Evolutionary conservation across 768 basidiomycete genomes (phyloP).

Genomic region (Erythrobasidium yunnanense): DNA sequence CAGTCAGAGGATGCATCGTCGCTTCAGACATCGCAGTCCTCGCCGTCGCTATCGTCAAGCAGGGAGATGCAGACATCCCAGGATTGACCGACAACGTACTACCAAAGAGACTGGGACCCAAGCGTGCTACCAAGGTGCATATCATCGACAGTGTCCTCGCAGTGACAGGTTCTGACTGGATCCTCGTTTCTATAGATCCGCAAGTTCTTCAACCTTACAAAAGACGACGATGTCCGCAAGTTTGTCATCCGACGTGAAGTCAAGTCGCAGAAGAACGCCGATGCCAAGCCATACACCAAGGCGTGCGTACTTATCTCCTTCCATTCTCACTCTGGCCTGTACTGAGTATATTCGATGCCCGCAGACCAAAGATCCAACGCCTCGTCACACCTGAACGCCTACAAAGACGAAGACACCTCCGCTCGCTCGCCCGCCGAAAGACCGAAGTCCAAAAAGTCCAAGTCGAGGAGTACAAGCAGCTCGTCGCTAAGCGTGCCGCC

Average conservation of each 20-base stretch:
- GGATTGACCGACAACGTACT: slow-evolving; percentile 84
- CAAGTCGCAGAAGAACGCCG: slow-evolving; percentile 66
- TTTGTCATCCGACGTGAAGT: slow-evolving; percentile 92
- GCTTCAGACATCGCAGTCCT: slow-evolving; percentile 92
- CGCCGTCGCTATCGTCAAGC: slow-evolving; percentile 83
- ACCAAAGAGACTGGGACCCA: slow-evolving; percentile 91
- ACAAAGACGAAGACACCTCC: slow-evolving; percentile 89
- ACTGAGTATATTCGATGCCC: background rate
- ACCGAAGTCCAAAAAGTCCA: slow-evolving; percentile 88
- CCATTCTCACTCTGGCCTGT: background rate
- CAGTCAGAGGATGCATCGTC: slow-evolving; percentile 95
- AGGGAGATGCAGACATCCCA: slow-evolving; percentile 79
- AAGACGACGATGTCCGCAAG: slow-evolving; percentile 97
- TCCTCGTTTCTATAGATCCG: slow-evolving; percentile 51
- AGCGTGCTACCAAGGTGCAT: slow-evolving; percentile 48
- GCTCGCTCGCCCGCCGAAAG: slow-evolving; percentile 71
- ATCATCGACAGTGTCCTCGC: too few relatives aligned
- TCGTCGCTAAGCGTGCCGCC: slow-evolving; percentile 76
- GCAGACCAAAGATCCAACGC: slow-evolving; percentile 89
- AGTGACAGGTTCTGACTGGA: too few relatives aligned
- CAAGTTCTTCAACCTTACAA: slow-evolving; percentile 90
- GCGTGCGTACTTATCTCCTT: slow-evolving; percentile 51
- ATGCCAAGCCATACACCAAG: slow-evolving; percentile 90
- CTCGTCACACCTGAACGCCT: slow-evolving; percentile 89
- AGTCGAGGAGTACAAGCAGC: slow-evolving; percentile 80